Evolutionary conservation across 2,329 filamentous ascomycete genomes (phyloP).

Genomic region (Alternaria viburni): DNA sequence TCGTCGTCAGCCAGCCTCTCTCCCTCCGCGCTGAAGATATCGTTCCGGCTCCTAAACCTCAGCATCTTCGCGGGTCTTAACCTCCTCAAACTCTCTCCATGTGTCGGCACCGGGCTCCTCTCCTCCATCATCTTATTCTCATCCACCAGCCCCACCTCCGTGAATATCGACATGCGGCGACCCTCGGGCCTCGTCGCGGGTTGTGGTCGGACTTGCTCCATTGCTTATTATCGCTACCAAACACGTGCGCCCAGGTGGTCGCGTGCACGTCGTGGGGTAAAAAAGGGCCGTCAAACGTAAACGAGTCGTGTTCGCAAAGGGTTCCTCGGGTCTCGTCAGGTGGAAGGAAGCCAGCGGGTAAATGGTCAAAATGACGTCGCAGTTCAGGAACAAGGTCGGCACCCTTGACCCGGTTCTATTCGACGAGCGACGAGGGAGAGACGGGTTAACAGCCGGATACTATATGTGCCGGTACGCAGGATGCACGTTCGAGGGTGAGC

Average conservation of each 20-base stretch:
- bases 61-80: conserved; percentile 37
- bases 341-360: conserved; percentile 2
- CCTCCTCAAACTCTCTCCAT: conserved; percentile 26
- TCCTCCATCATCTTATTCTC: conserved; percentile 37
- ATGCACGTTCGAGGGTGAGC: background rate
- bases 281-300: background rate
- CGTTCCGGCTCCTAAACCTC: conserved; percentile 41
- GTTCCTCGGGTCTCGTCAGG: background rate
- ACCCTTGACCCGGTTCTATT: conserved; percentile 2
- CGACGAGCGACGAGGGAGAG: conserved; percentile 3
- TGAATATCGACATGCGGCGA: conserved; percentile 44
- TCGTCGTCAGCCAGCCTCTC: conserved; percentile 16
- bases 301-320: background rate
- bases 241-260: conserved; percentile 2
- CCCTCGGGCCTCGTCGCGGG: conserved; percentile 22
- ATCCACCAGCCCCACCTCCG: conserved; percentile 47
- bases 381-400: conserved; percentile 19
- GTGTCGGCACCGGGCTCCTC: conserved; percentile 37
- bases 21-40: conserved; percentile 29
- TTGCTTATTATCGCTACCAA: conserved; percentile 7
- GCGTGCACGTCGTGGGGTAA: conserved; percentile 15
- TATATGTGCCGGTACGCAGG: background rate
- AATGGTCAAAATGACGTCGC: conserved; percentile 30
- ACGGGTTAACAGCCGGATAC: background rate
- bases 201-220: conserved; percentile 38